Conservation (phyloP, 2,329 filamentous ascomycete species). For the Ustulina deusta region DNA sequence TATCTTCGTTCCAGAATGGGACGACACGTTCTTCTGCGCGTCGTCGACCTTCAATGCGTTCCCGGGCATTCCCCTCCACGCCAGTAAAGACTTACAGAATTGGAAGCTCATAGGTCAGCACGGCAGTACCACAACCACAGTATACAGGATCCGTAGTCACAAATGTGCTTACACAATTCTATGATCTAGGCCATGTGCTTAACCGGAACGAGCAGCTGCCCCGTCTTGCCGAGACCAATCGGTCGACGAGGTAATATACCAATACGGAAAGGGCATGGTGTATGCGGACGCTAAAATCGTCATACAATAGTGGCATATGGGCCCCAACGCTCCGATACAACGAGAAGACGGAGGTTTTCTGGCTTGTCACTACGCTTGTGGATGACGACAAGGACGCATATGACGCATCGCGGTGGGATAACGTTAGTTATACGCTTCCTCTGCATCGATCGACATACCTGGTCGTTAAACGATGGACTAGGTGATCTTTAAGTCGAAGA, state of each 20-base stretch:
- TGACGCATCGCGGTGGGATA: conserved; percentile 52
- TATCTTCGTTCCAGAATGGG: conserved; percentile 54
- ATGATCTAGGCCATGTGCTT: conserved; percentile 44
- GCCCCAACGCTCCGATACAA: conserved; percentile 61
- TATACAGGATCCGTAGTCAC: not conserved
- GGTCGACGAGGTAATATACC: conserved; percentile 44
- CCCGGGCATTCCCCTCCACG: conserved; percentile 59
- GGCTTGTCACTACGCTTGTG: conserved; percentile 58
- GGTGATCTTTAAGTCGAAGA: conserved; percentile 59
- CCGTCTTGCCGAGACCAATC: conserved; percentile 47
- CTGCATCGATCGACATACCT: fast-evolving
- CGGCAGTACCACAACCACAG: not conserved
- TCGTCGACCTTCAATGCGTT: conserved; percentile 60
- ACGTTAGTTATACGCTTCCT: conserved; percentile 41
- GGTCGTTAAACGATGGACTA: conserved; percentile 35
- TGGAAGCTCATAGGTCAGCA: conserved; percentile 52
- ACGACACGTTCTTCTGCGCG: conserved; percentile 58
- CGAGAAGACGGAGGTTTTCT: conserved; percentile 57
- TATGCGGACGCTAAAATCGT: not conserved
- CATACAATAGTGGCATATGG: conserved; percentile 56
- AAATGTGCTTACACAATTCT: conserved; percentile 6
- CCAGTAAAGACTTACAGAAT: conserved; percentile 57
- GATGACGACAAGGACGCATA: conserved; percentile 50
- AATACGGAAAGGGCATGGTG: conserved; percentile 6
- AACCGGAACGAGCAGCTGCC: conserved; percentile 48